Evolutionary conservation across 176 grass and related monocot species (phyloP), one percentile per base, ranked within the genome.

Genomic region (Melocanna baccifera): DNA sequence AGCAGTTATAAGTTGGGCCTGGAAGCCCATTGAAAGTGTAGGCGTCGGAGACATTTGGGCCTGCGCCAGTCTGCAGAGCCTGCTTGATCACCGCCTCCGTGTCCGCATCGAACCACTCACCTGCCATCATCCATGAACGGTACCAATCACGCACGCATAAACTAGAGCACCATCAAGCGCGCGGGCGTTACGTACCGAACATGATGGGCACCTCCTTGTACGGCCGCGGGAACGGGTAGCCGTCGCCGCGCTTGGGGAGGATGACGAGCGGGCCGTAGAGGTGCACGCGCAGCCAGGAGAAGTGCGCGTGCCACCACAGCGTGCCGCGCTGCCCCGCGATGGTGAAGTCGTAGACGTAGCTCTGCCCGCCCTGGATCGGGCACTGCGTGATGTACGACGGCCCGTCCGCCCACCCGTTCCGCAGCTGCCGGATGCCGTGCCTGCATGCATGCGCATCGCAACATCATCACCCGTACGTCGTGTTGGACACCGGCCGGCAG

Each of bases 231-330:
- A 98, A 98, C 10, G 96, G 96, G 67, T 93, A 98, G 7, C 82
- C 61, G 63, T 78, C 36, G 30, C 79, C 81, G 73, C 28, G 69
- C 59, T 57, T 91, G 37, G 96, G 96, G 36, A 88, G 90, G 86
- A 98, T 80, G 73, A 98, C 29, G 68, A 95, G 81, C 37, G 93
- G 80, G 16, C 96, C 91, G 47, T 95, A 86, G 42, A 98, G 86
- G 46, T 91, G 85, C 23, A 87, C 92, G 65, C 96, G 88, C 9
- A 93, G 81, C 91, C 92, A 95, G 20, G 92, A 95, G 78, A 92
- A 78, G 80, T 98, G 96, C 6, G 93, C 95, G 84, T 98, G 95
- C 95, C 95, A 98, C 89, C 86, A 94, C 51, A 95, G 82, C 34
- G 96, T 98, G 41, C 96, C 96, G 67, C 80, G 87, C 79, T 98